Conservation (phyloP, 2,329 filamentous ascomycete genomes). For the Juglanconis oblonga region DNA sequence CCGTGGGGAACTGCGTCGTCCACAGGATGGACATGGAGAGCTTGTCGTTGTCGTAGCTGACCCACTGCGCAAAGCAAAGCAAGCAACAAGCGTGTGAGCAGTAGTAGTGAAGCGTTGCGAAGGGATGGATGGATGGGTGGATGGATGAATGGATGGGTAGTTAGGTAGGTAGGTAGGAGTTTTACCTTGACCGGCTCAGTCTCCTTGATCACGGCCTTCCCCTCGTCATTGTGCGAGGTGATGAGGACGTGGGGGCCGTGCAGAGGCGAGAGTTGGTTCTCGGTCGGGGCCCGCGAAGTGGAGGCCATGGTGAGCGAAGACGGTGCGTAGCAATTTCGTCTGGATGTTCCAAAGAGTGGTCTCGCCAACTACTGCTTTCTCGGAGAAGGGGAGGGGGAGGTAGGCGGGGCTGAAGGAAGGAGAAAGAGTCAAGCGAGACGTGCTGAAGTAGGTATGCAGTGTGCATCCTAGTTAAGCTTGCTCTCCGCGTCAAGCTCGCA, state of each 20-base stretch:
- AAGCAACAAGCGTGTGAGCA: not conserved
- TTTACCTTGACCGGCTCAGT: conserved; percentile 16
- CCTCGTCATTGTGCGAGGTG: conserved; percentile 14
- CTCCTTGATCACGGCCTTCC: conserved; percentile 15
- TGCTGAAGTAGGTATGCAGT: too few species aligned
- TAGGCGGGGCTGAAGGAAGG: too few species aligned
- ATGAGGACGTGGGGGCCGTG: conserved; percentile 11
- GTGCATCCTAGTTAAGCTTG: too few species aligned
- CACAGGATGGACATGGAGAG: conserved; percentile 17
- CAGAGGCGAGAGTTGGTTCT: conserved; percentile 16
- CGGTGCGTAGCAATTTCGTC: too few species aligned
- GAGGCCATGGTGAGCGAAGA: conserved; percentile 26
- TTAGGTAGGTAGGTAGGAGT: not conserved
- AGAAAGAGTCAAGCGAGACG: too few species aligned
- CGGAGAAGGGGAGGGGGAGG: too few species aligned
- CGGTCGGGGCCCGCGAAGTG: conserved; percentile 19
- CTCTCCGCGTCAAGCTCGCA: too few species aligned
- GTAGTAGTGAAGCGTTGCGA: too few species aligned
- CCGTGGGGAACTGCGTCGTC: conserved; percentile 17
- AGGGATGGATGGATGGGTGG: too few species aligned
- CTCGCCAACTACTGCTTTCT: too few species aligned
- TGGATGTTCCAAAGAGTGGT: too few species aligned
- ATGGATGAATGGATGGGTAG: too few species aligned
- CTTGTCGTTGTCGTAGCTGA: conserved; percentile 15
- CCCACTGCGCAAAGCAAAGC: conserved; percentile 5